Percentiles rank a stretch among this genome's conserved stretches.
These are phyloP conservation scores for Globisporangium spiculum DNA, from an alignment of 352 stramenopile genomes.

Conservation along the genomic window DNA sequence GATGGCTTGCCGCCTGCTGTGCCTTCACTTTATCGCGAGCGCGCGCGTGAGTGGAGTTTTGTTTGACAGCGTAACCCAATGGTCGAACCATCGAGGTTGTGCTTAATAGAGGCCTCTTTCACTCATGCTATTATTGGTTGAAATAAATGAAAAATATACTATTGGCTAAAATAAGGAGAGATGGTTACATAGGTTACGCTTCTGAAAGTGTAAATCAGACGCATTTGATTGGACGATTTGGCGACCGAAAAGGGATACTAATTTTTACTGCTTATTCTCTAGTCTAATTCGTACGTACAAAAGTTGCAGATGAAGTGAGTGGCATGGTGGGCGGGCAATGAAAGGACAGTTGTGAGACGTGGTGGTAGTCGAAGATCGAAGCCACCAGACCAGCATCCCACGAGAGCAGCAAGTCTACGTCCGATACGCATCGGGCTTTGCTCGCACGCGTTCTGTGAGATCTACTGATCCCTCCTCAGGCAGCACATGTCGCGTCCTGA, in stretches of 20 bases:
- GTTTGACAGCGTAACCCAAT: slow-evolving; percentile 1
- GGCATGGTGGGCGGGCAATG: neutral
- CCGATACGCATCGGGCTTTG: too few species aligned
- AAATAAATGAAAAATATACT: neutral
- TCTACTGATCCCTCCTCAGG: neutral
- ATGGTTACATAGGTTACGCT: neutral
- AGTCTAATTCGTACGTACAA: neutral
- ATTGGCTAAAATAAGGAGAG: neutral
- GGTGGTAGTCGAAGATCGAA: neutral
- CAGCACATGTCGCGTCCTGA: slow-evolving; percentile 1
- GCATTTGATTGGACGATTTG: neutral
- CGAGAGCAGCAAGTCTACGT: neutral
- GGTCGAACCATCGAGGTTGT: neutral
- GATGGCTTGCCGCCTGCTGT: neutral
- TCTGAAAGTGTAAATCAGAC: neutral
- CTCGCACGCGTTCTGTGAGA: neutral
- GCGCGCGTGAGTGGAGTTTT: neutral
- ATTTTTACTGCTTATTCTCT: neutral
- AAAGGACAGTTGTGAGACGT: neutral
- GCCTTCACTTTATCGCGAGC: neutral
- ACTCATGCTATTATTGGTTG: neutral
- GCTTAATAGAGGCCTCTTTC: neutral
- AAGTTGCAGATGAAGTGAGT: neutral
- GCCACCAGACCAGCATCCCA: neutral
- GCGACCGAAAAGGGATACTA: neutral